These are phyloP conservation scores for Hagleromyces aurorensis DNA, from an alignment of 805 yeast species.

Conservation along the genomic window DNA sequence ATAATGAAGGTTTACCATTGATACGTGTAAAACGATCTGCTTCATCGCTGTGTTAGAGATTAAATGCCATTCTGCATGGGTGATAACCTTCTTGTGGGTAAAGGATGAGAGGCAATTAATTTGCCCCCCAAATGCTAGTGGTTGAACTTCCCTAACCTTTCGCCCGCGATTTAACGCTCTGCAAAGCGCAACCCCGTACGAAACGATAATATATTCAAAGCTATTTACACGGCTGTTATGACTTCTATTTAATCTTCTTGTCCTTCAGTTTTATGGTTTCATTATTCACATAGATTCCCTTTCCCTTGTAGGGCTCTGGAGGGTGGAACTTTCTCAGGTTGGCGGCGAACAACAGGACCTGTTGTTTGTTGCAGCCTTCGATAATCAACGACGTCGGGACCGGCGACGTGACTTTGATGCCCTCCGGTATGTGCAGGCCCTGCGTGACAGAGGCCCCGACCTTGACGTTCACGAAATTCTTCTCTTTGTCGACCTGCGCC, in stretches of 20 bases:
- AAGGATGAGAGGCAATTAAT: no score
- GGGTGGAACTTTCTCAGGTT: constrained; percentile 78
- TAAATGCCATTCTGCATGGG: no score
- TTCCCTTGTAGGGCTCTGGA: constrained; percentile 98
- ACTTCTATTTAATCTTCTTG: constrained; percentile 85
- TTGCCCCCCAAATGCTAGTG: no score
- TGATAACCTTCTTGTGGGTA: no score
- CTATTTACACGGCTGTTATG: no score
- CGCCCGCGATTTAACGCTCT: no score
- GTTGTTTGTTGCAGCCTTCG: constrained; percentile 84
- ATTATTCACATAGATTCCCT: constrained; percentile 87
- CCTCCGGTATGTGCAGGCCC: constrained; percentile 68
- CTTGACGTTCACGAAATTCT: constrained; percentile 61
- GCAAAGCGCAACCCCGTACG: no score
- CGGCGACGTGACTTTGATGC: constrained; percentile 67
- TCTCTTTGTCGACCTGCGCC: constrained; percentile 60
- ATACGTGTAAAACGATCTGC: no score
- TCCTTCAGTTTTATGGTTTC: constrained; percentile 88
- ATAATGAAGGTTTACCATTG: no score
- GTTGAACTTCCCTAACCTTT: no score
- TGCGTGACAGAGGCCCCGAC: constrained; percentile 84
- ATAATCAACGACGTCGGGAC: constrained; percentile 77
- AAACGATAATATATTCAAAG: no score
- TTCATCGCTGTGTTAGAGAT: no score
- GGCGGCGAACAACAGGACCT: constrained; percentile 83